Conservation (phyloP, 495 filamentous ascomycete species). For the Aeminium ludgeri region DNA sequence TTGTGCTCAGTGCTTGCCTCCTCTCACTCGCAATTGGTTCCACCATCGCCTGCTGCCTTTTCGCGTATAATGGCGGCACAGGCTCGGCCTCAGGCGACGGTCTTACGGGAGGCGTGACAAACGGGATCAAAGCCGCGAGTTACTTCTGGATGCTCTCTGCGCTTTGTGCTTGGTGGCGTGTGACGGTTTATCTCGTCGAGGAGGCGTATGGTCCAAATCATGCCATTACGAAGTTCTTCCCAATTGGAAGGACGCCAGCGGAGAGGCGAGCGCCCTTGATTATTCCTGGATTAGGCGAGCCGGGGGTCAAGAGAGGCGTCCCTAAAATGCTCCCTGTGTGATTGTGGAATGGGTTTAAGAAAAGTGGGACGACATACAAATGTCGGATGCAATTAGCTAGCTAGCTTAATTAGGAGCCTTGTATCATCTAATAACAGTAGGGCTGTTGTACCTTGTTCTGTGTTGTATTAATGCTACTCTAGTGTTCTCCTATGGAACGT, state of each 20-base stretch:
- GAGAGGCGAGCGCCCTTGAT: slow-evolving; percentile 1
- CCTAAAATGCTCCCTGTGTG: slow-evolving; percentile 2
- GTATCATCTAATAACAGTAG: too few relatives aligned
- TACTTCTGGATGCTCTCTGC: slow-evolving; percentile 10
- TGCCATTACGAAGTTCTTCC: slow-evolving; percentile 9
- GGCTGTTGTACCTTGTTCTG: too few relatives aligned
- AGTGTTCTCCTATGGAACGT: too few relatives aligned
- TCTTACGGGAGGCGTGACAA: not conserved
- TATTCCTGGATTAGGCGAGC: slow-evolving; percentile 4
- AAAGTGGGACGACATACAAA: too few relatives aligned
- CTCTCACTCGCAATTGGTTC: slow-evolving; percentile 2
- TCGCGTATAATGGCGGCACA: slow-evolving; percentile 3
- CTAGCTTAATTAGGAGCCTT: too few relatives aligned
- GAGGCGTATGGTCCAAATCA: slow-evolving; percentile 5
- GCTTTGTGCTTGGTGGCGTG: slow-evolving; percentile 7
- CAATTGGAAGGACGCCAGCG: not conserved
- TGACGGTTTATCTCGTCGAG: slow-evolving; percentile 9
- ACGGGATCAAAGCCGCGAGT: slow-evolving; percentile 4
- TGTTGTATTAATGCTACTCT: too few relatives aligned
- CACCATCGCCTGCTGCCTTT: slow-evolving; percentile 10
- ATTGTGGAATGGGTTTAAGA: too few relatives aligned
- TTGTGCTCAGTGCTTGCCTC: slow-evolving; percentile 1
- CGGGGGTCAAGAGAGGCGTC: slow-evolving; percentile 6
- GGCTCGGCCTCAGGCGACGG: not conserved
- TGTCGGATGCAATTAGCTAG: too few relatives aligned